Conservation (phyloP, 1,284 basidiomycete species). For the Leccinum ponderosum region DNA sequence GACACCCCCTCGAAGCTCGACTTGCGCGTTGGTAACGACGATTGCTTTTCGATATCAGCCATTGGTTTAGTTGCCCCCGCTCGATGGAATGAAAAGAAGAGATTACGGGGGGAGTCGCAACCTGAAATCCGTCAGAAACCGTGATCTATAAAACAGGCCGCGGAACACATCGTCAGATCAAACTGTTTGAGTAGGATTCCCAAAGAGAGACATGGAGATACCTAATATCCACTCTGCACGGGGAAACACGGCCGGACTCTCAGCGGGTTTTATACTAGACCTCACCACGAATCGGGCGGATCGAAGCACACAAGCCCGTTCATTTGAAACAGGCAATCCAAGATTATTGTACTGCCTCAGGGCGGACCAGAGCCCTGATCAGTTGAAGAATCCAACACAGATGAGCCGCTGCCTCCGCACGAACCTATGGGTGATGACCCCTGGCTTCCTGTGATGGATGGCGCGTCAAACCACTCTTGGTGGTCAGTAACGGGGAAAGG, state of each 20-base stretch:
- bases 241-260: slow-evolving; percentile 1
- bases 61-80: slow-evolving; percentile 17
- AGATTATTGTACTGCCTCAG: slow-evolving; percentile 1
- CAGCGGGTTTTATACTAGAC: slow-evolving; percentile 15
- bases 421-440: neutral
- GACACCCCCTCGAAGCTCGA: slow-evolving; percentile 26
- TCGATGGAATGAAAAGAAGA: slow-evolving; percentile 8
- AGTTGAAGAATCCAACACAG: neutral
- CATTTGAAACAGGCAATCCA: slow-evolving; percentile 4
- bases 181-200: slow-evolving; percentile 25
- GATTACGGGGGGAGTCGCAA: slow-evolving; percentile 15
- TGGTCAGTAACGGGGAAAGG: neutral
- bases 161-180: slow-evolving; percentile 19
- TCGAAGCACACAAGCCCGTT: neutral
- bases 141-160: slow-evolving; percentile 31
- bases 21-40: slow-evolving; percentile 16
- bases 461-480: neutral
- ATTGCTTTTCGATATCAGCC: slow-evolving; percentile 33
- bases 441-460: neutral
- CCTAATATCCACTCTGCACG: slow-evolving; percentile 14
- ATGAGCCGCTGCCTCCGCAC: slow-evolving; percentile 4
- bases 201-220: slow-evolving; percentile 22
- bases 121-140: slow-evolving; percentile 2
- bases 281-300: slow-evolving; percentile 9
- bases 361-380: neutral